phyloP scores from a whole-genome alignment of 2,329 filamentous ascomycete genomes.

The Phoma sp. region DNA sequence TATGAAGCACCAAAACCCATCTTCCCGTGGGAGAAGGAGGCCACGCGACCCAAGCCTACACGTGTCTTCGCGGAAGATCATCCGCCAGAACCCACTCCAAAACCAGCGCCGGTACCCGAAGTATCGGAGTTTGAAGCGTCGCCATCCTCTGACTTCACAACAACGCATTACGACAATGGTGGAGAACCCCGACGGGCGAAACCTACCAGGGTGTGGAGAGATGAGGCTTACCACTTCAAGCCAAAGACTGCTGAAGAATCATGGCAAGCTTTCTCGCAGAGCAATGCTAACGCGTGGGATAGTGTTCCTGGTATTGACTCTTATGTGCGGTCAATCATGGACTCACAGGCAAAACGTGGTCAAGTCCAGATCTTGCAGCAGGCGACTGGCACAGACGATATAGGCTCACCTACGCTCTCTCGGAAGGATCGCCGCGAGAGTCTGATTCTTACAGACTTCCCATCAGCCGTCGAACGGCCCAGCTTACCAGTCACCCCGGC shows the following conservation, averaged over 20 bases:
- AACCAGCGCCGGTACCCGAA: slow-evolving; percentile 37
- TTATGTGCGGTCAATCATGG: slow-evolving; percentile 76
- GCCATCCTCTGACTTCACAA: slow-evolving; percentile 37
- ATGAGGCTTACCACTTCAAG: slow-evolving; percentile 6
- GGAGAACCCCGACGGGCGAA: slow-evolving; percentile 16
- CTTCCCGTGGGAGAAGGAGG: slow-evolving; percentile 88
- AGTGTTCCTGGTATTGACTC: slow-evolving; percentile 84
- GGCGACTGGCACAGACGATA: slow-evolving; percentile 33
- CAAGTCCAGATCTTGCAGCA: slow-evolving; percentile 50
- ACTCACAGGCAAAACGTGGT: slow-evolving; percentile 65
- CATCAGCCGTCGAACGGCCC: slow-evolving; percentile 78
- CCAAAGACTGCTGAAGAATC: slow-evolving; percentile 57
- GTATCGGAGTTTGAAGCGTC: slow-evolving; percentile 34
- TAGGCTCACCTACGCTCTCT: slow-evolving; percentile 43
- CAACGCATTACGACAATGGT: slow-evolving; percentile 37
- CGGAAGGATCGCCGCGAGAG: slow-evolving; percentile 56
- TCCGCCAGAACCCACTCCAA: slow-evolving; percentile 47
- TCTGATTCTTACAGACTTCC: slow-evolving; percentile 84
- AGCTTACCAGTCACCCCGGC: slow-evolving; percentile 91
- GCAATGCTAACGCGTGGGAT: slow-evolving; percentile 83
- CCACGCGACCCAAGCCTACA: slow-evolving; percentile 66
- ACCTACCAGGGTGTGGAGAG: slow-evolving; percentile 14
- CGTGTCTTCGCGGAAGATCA: slow-evolving; percentile 70
- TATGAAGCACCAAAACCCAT: slow-evolving; percentile 70
- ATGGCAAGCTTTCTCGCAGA: slow-evolving; percentile 76